Evolutionary conservation across 2,329 filamentous ascomycete species (phyloP), one percentile per base, ranked within the genome.

Genomic region (Talaromyces albobiverticillius): DNA sequence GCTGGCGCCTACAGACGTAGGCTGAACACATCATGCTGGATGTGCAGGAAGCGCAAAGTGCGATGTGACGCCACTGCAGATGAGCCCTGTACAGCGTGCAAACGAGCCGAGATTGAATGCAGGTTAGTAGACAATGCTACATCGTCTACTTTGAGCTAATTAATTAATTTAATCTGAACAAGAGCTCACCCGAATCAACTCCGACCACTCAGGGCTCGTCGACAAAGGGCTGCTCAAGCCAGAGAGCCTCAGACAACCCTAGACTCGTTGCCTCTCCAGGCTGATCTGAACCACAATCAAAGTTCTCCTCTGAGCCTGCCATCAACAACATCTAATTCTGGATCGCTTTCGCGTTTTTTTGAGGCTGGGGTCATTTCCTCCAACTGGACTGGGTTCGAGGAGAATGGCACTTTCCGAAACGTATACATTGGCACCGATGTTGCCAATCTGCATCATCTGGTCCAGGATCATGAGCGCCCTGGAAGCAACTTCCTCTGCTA

Each of bases 391-490:
- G 31, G 22, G 16, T 53, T 53, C 23, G 50, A 46, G 14, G 32
- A 43, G n/a, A 38, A 46, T 20, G 43, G 43, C 31, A 53, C 41
- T 5, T 53, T 53, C n/a, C 29, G 50, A 29, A 53, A 46, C 31
- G 42, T 45, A 11, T 53, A 53, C 16, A 36, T 53, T 8, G 50
- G 50, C 32, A 53, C 50, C 1, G 50, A 43, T 18, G 31, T 46
- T 13, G 22, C 50, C n/a, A 53, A 53, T 29, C 13, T 53, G n/a
- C 41, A 46, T 26, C 50, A 53, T 22, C 50, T 53, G 31, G 50
- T 53, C n/a, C 41, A 23, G 41, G 41, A 38, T n/a, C 29, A 53
- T 18, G n/a, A 53, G 29, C 22, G n/a, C 5, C 13, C 42, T 46
- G 32, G 32, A 40, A 46, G 36, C 7, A 46, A 8, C 16, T 43